Evolutionary conservation across 257 asterid species (phyloP), one percentile per base, ranked within the genome.

Genomic region (Ilex aquifolium): DNA sequence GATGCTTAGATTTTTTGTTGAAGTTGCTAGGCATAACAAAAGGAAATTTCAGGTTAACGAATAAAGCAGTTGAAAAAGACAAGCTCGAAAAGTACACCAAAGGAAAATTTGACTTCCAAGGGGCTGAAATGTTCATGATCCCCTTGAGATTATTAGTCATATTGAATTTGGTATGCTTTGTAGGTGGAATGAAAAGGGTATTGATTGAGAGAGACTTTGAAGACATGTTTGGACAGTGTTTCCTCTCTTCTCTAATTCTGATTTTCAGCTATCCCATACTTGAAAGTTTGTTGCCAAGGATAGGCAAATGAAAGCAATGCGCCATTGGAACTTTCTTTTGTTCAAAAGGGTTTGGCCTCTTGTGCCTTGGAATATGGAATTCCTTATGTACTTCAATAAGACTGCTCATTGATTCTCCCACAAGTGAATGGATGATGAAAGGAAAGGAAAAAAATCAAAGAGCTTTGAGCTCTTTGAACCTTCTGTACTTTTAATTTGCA

Each of bases 221-320:
- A 36, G 90, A 80, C 61, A 85, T 88, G 95, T 68, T 83, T n/a
- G 95, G 86, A 57, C 96, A 88, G 53, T 83, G 84, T 30, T 27
- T 78, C 13, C 69, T 88, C 31, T 82, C 84, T 2, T 61, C 77
- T 1, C 79, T 83, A 70, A 77, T 83, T 69, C 81, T 85, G 55
- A 69, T 75, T 44, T 83, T 88, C 4, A 88, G 96, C 59, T 68
- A 78, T 52, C 95, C 91, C 8, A 83, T 88, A 63, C 65, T 88
- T 7, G 82, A 88, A 72, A 91, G 91, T 3, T 73, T 85, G 14
- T 17, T 88, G 32, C 77, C 85, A 36, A 88, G 77, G 70, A 60
- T 76, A 30, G 78, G 71, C 53, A 86, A 76, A 61, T 74, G 78
- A 65, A 78, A 76, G 59, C 27, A 21, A 21, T 21, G 27, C 0